These are phyloP conservation scores for Heritiera littoralis DNA, from an alignment of 345 rosid species.

Conservation along the genomic window DNA sequence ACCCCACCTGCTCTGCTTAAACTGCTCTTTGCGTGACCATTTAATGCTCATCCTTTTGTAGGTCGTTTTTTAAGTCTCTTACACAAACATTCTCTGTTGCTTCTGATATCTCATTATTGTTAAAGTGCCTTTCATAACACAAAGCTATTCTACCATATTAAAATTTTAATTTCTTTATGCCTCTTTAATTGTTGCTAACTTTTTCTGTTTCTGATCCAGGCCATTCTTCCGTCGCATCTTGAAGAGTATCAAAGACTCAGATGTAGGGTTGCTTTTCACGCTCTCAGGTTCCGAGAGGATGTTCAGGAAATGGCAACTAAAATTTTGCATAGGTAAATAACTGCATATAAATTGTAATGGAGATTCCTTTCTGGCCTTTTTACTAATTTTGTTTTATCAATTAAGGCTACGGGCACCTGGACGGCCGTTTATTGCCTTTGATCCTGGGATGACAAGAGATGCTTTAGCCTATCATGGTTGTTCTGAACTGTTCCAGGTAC, in stretches of 20 bases:
- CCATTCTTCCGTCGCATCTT: constrained; percentile 71
- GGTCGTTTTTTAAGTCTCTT: neutral
- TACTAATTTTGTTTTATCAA: neutral
- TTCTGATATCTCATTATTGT: neutral
- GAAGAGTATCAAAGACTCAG: constrained; percentile 94
- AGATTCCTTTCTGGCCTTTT: constrained; percentile 9
- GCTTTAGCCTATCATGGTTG: constrained; percentile 95
- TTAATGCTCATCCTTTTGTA: neutral
- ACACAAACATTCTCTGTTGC: neutral
- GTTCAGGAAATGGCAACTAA: constrained; percentile 85
- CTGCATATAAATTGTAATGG: neutral
- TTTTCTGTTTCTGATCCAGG: constrained; percentile 46
- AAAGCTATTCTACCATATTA: neutral
- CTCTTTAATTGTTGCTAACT: neutral
- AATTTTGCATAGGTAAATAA: constrained; percentile 63
- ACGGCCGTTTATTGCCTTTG: constrained; percentile 86
- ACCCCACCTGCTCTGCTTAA: neutral
- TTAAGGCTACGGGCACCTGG: constrained; percentile 81
- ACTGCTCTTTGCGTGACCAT: neutral
- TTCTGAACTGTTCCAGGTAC: constrained; percentile 99
- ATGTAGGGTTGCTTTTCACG: constrained; percentile 90
- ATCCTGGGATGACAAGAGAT: constrained; percentile 97
- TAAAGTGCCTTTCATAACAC: neutral
- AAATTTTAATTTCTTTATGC: neutral
- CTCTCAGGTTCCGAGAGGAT: constrained; percentile 77